phyloP scores from a whole-genome alignment of 1,284 basidiomycete genomes.

The Rugosomyces carneus region DNA sequence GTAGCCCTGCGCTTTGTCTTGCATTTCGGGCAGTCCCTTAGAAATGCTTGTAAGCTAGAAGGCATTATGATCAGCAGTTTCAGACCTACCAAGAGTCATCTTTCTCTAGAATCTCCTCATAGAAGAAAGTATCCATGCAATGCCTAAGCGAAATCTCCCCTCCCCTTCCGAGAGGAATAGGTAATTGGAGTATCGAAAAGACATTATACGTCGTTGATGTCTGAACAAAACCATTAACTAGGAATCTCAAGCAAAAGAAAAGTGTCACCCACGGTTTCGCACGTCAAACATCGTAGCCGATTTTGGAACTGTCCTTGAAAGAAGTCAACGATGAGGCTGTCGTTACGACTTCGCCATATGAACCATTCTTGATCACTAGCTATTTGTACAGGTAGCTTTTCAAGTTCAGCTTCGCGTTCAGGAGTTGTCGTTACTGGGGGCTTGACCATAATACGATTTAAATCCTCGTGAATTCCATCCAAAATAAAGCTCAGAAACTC shows the following conservation, averaged over 20 bases:
- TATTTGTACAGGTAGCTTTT: conserved; percentile 80
- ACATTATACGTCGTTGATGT: conserved; percentile 97
- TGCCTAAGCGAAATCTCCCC: conserved; percentile 71
- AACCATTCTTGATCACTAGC: conserved; percentile 95
- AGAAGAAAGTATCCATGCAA: conserved; percentile 89
- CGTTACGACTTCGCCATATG: conserved; percentile 85
- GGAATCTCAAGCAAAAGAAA: conserved; percentile 1
- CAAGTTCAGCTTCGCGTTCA: conserved; percentile 83
- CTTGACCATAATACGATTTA: conserved; percentile 84
- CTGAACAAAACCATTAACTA: conserved; percentile 34
- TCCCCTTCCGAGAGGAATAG: conserved; percentile 68
- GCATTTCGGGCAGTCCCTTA: conserved; percentile 90
- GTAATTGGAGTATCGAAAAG: conserved; percentile 94
- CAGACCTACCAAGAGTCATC: conserved; percentile 84
- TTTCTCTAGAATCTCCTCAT: conserved; percentile 87
- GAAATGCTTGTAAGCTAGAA: conserved; percentile 1
- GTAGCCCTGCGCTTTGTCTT: conserved; percentile 79
- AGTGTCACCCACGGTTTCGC: conserved; percentile 66
- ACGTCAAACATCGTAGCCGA: conserved; percentile 86
- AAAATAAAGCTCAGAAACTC: conserved; percentile 94
- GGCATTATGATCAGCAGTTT: neutral
- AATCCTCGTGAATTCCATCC: conserved; percentile 94
- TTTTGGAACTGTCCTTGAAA: conserved; percentile 98
- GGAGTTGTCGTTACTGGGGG: conserved; percentile 71
- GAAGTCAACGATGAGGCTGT: conserved; percentile 92